These are phyloP conservation scores for Cordyceps fumosorosea DNA, from an alignment of 2,329 filamentous ascomycete species.

Conservation along the genomic window DNA sequence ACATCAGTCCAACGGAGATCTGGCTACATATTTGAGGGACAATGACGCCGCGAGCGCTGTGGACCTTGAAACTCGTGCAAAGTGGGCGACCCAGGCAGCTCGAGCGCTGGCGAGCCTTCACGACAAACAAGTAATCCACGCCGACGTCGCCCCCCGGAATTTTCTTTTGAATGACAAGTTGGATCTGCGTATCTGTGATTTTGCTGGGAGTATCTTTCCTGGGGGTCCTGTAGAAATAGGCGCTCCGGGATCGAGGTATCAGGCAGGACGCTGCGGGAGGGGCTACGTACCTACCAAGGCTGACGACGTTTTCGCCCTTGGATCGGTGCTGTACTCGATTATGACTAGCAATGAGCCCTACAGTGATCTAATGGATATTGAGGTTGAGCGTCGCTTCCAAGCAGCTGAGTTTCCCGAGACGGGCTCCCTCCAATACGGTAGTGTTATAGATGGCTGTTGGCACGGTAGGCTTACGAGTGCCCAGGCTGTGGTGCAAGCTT, in stretches of 20 bases:
- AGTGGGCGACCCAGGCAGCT: slow-evolving; percentile 27
- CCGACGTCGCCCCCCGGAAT: slow-evolving; percentile 33
- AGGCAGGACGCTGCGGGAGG: slow-evolving; percentile 20
- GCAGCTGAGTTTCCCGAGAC: slow-evolving; percentile 1
- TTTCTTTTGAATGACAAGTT: slow-evolving; percentile 30
- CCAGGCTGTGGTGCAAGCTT: neutral
- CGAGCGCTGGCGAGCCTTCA: slow-evolving; percentile 30
- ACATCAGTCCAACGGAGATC: slow-evolving; percentile 21
- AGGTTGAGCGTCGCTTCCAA: slow-evolving; percentile 18
- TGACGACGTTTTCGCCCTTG: slow-evolving; percentile 27
- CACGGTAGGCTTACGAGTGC: neutral
- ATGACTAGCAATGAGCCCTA: slow-evolving; percentile 27
- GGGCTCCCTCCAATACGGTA: neutral
- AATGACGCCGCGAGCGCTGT: neutral
- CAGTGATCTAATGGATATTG: slow-evolving; percentile 21
- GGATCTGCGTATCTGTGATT: slow-evolving; percentile 30
- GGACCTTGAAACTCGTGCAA: slow-evolving; percentile 16
- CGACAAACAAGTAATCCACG: slow-evolving; percentile 31
- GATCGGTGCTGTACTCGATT: slow-evolving; percentile 29
- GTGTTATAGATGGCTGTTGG: neutral
- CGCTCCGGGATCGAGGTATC: slow-evolving; percentile 20
- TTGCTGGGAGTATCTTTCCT: slow-evolving; percentile 27
- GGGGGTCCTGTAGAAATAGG: slow-evolving; percentile 18
- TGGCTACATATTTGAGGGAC: slow-evolving; percentile 19
- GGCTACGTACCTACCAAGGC: slow-evolving; percentile 19